Evolutionary conservation across 805 yeast genomes (phyloP).

Genomic region (Saccharomycopsis fermentans): DNA sequence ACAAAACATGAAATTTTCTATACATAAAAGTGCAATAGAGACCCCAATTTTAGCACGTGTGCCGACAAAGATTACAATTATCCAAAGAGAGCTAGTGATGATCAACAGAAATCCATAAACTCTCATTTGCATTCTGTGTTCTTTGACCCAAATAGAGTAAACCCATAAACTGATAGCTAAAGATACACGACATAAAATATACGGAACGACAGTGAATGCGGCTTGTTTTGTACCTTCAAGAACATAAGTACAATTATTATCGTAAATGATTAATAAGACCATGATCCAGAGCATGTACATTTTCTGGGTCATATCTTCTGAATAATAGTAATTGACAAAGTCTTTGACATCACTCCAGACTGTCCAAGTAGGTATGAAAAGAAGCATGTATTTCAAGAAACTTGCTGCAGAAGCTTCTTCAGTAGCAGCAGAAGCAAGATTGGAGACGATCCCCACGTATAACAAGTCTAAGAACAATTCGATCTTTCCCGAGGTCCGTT

Average conservation of each 20-base stretch:
- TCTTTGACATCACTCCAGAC: constrained; percentile 60
- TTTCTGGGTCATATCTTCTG: constrained; percentile 48
- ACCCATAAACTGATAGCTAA: constrained; percentile 25
- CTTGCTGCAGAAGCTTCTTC: constrained; percentile 39
- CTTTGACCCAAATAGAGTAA: constrained; percentile 36
- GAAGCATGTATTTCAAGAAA: constrained; percentile 36
- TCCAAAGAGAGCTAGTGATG: constrained; percentile 36
- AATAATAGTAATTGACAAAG: constrained; percentile 52
- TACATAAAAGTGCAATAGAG: constrained; percentile 29
- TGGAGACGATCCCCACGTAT: constrained; percentile 55
- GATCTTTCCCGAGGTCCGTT: constrained; percentile 39
- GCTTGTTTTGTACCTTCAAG: constrained; percentile 30
- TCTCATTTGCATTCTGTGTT: constrained; percentile 42
- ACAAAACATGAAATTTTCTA: constrained; percentile 34
- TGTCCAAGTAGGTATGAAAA: constrained; percentile 51
- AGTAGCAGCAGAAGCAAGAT: constrained; percentile 44
- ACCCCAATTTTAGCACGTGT: constrained; percentile 38
- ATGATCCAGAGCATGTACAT: constrained; percentile 44
- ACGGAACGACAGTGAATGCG: constrained; percentile 31
- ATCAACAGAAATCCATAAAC: constrained; percentile 27
- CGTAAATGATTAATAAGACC: constrained; percentile 38
- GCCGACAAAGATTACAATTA: constrained; percentile 38
- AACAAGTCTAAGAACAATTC: constrained; percentile 55
- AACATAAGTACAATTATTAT: constrained; percentile 36
- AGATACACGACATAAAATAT: constrained; percentile 31